Evolutionary conservation across 768 basidiomycete species (phyloP).

Genomic region (Boletus speciosus): DNA sequence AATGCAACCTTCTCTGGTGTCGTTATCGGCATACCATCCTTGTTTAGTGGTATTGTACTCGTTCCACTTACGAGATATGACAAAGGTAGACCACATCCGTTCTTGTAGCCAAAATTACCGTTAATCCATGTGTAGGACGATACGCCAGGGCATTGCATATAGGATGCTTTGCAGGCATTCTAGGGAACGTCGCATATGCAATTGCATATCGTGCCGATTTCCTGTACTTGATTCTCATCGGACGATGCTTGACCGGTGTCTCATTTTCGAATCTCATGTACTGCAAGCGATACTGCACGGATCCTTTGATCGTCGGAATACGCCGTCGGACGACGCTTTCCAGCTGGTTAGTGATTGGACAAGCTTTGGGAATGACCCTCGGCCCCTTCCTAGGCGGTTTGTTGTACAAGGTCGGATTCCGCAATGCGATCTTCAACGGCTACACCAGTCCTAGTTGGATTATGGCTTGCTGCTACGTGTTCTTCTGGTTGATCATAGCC

Average conservation of each 20-base stretch:
- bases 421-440: constrained; percentile 58
- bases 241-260: constrained; percentile 59
- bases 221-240: constrained; percentile 68
- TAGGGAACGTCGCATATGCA: constrained; percentile 60
- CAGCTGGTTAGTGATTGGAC: constrained; percentile 62
- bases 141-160: constrained; percentile 55
- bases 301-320: constrained; percentile 62
- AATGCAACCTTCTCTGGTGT: constrained; percentile 64
- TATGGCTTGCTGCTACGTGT: constrained; percentile 49
- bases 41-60: constrained; percentile 55
- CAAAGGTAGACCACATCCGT: constrained; percentile 38
- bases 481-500: constrained; percentile 45
- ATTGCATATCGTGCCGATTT: constrained; percentile 56
- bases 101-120: background rate
- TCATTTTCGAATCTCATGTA: constrained; percentile 67
- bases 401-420: constrained; percentile 58
- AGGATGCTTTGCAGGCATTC: constrained; percentile 47
- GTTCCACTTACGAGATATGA: constrained; percentile 55
- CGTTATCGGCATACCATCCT: constrained; percentile 61
- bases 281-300: constrained; percentile 62
- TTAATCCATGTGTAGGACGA: constrained; percentile 37
- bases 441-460: constrained; percentile 66
- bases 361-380: constrained; percentile 56
- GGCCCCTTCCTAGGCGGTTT: constrained; percentile 65
- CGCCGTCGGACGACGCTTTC: constrained; percentile 63